A percentile compares a stretch with the other conserved stretches of the same genome.
Evolutionary conservation across 495 filamentous ascomycete species (phyloP).

Genomic region (Aspergillus mulundensis): DNA sequence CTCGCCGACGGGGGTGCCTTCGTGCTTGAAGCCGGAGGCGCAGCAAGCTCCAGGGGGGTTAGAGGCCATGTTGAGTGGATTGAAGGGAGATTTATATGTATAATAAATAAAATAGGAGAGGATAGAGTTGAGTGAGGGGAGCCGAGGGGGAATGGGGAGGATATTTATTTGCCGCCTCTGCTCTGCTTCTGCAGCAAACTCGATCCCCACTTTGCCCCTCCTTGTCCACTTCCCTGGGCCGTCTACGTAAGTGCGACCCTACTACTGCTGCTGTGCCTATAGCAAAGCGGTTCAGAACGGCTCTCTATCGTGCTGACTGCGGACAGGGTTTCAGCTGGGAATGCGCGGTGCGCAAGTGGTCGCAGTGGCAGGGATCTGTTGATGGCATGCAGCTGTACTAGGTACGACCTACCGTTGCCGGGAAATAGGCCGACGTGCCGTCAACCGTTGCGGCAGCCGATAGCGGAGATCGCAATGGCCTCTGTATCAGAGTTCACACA

Average conservation of each 20-base stretch:
- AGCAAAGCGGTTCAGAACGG: too few relatives aligned
- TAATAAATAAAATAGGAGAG: background rate
- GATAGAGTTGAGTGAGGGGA: background rate
- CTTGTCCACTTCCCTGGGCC: constrained; percentile 3
- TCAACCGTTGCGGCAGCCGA: background rate
- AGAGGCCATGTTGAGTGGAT: constrained; percentile 47
- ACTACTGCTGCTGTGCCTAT: background rate
- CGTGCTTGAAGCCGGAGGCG: constrained; percentile 50
- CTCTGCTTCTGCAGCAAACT: background rate
- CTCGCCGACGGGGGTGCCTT: constrained; percentile 41
- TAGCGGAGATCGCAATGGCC: background rate
- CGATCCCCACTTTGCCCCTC: constrained; percentile 10
- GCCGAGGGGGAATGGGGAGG: constrained; percentile 2
- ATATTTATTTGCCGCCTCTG: constrained; percentile 5
- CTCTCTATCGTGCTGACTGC: background rate
- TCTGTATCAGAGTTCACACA: background rate
- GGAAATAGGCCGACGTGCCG: background rate
- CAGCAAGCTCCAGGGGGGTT: constrained; percentile 55
- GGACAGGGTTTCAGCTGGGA: background rate
- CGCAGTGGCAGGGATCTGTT: background rate
- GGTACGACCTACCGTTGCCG: background rate
- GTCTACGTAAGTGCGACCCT: background rate
- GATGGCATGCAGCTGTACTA: background rate
- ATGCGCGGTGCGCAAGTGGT: background rate
- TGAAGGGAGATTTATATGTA: background rate